Evolutionary conservation across 345 rosid genomes (phyloP).

Genomic region (Bretschneidera sinensis): DNA sequence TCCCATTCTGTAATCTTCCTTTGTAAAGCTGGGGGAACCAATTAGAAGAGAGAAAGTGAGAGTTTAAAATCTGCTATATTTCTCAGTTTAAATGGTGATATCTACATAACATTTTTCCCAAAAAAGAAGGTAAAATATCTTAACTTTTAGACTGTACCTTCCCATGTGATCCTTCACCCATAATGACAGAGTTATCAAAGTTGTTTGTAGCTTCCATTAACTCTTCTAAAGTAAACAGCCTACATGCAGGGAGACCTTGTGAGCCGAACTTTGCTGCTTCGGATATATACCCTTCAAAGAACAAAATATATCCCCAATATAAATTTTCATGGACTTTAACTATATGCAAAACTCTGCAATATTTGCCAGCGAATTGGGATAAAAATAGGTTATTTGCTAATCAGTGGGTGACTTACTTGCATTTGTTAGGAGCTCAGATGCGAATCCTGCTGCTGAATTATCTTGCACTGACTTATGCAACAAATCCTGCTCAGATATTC

Average conservation of each 20-base stretch:
- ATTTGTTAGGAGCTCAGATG: conserved; percentile 48
- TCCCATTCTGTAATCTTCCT: conserved; percentile 81
- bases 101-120: too few species aligned
- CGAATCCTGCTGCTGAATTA: conserved; percentile 36
- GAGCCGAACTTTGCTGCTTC: conserved; percentile 68
- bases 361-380: background rate
- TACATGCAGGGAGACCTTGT: conserved; percentile 51
- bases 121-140: background rate
- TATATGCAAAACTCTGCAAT: too few species aligned
- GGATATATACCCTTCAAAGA: conserved; percentile 61
- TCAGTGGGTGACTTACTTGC: conserved; percentile 46
- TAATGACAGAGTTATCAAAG: conserved; percentile 52
- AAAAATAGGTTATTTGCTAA: background rate
- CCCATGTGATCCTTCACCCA: conserved; percentile 74
- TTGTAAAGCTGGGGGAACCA: conserved; percentile 58
- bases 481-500: conserved; percentile 46
- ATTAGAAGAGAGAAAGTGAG: background rate
- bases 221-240: conserved; percentile 66
- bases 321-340: too few species aligned
- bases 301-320: background rate
- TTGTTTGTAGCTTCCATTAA: conserved; percentile 75
- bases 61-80: too few species aligned
- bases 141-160: conserved; percentile 40
- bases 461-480: conserved; percentile 44
- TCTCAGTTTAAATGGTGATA: too few species aligned